Evolutionary conservation across 2,329 filamentous ascomycete genomes (phyloP).

Genomic region (Botrytis paeoniae): DNA sequence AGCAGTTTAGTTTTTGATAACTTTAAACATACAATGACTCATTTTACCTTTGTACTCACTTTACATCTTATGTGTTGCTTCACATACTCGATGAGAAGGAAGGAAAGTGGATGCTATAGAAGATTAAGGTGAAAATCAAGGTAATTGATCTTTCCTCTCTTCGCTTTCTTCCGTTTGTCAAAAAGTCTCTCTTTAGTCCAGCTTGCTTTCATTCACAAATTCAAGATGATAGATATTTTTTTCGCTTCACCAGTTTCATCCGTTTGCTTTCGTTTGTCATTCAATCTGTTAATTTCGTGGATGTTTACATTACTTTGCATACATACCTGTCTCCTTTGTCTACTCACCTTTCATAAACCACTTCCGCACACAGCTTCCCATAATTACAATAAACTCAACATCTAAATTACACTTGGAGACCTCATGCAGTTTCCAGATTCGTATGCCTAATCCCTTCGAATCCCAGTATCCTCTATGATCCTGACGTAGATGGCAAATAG

Average conservation of each 20-base stretch:
- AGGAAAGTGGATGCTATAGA: background rate
- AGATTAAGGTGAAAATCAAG: background rate
- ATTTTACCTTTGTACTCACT: background rate
- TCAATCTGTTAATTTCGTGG: background rate
- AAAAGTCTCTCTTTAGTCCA: background rate
- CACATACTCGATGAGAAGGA: background rate
- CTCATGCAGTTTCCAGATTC: background rate
- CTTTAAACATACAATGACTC: background rate
- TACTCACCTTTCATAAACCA: background rate
- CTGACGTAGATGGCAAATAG: background rate
- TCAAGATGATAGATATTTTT: background rate
- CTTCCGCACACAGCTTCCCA: background rate
- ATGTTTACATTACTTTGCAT: background rate
- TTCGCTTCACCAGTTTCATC: background rate
- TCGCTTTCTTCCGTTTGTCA: background rate
- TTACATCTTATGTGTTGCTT: background rate
- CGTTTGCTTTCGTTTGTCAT: background rate
- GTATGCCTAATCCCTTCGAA: background rate
- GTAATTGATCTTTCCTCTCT: background rate
- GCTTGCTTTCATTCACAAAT: background rate
- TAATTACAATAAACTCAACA: background rate
- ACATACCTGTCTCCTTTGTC: background rate
- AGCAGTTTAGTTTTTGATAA: background rate
- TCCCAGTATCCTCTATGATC: background rate
- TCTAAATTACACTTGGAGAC: background rate